A percentile compares a stretch with the other conserved stretches of the same genome.
These are phyloP conservation scores for Yamadazyma dushanensis DNA, from an alignment of 1,139 yeast genomes.

Conservation along the genomic window DNA sequence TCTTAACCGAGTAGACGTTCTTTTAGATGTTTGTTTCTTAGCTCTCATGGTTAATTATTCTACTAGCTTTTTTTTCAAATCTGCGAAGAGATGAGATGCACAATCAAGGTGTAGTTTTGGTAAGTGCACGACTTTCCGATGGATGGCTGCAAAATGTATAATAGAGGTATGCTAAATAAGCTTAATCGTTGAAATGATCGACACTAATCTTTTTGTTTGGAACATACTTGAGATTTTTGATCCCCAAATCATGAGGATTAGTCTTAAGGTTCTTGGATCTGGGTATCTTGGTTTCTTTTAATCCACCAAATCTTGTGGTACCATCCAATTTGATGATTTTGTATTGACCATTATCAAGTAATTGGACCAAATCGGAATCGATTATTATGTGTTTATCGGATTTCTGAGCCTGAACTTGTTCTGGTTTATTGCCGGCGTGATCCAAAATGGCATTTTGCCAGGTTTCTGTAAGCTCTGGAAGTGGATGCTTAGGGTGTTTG, in stretches of 20 bases:
- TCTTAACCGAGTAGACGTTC: constrained; percentile 87
- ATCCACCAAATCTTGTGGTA: background rate
- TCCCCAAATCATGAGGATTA: constrained; percentile 8
- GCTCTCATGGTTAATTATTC: constrained; percentile 38
- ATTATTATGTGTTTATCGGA: constrained; percentile 1
- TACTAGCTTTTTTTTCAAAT: constrained; percentile 1
- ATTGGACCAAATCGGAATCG: constrained; percentile 7
- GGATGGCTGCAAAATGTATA: background rate
- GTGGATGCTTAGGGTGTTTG: constrained; percentile 20
- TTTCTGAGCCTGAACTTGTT: no score
- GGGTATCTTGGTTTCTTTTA: background rate
- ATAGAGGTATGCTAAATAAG: background rate
- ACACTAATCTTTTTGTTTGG: background rate
- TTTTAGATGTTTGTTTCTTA: constrained; percentile 75
- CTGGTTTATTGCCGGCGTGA: no score
- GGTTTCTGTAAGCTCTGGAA: constrained; percentile 17
- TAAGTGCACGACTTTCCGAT: background rate
- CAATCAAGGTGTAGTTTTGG: background rate
- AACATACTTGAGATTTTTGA: constrained; percentile 6
- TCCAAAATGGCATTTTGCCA: constrained; percentile 38
- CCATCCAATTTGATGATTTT: constrained; percentile 8
- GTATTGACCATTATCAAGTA: constrained; percentile 9
- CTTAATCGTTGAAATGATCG: background rate
- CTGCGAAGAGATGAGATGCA: constrained; percentile 5
- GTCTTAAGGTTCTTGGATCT: constrained; percentile 7